Percentiles rank a stretch among this genome's conserved stretches.
phyloP scores from a whole-genome alignment of 768 basidiomycete species.

The Favolaschia claudopus region DNA sequence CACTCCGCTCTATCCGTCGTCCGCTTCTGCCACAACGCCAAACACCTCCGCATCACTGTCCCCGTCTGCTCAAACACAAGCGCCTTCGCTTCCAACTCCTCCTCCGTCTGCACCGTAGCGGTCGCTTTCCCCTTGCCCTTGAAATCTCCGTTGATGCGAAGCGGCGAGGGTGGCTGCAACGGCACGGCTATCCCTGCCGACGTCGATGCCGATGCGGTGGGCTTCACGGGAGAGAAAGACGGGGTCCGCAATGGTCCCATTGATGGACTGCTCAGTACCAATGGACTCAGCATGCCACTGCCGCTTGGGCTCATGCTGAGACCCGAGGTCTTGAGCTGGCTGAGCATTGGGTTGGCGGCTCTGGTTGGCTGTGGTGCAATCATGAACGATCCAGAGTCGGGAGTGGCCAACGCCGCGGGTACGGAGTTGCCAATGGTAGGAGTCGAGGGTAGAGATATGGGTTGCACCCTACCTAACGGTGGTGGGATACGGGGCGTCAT shows the following conservation, averaged over 20 bases:
- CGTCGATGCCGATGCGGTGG: too few relatives aligned
- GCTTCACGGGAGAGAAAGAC: slow-evolving; percentile 23
- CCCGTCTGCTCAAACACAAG: slow-evolving; percentile 50
- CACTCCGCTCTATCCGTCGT: slow-evolving; percentile 58
- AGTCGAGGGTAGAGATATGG: slow-evolving; percentile 57
- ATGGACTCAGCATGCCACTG: slow-evolving; percentile 52
- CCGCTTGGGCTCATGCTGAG: slow-evolving; percentile 27
- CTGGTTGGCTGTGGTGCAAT: neutral
- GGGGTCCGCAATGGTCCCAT: slow-evolving; percentile 15
- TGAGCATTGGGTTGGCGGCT: slow-evolving; percentile 38
- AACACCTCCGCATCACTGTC: slow-evolving; percentile 48
- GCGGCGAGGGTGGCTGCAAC: neutral
- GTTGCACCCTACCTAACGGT: slow-evolving; percentile 44
- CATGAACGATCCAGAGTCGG: slow-evolving; percentile 26
- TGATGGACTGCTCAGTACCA: slow-evolving; percentile 43
- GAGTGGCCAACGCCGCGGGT: neutral
- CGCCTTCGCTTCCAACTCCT: slow-evolving; percentile 48
- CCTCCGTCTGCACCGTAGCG: slow-evolving; percentile 39
- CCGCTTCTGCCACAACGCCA: slow-evolving; percentile 56
- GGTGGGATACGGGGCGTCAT: slow-evolving; percentile 46
- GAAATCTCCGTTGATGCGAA: slow-evolving; percentile 24
- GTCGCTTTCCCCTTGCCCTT: slow-evolving; percentile 38
- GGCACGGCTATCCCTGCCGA: too few relatives aligned
- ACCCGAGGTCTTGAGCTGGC: slow-evolving; percentile 40
- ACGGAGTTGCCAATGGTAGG: slow-evolving; percentile 37